Base-by-base conservation (phyloP, 2,329 filamentous ascomycete genomes). In the Rhinocladiella mackenziei region DNA sequence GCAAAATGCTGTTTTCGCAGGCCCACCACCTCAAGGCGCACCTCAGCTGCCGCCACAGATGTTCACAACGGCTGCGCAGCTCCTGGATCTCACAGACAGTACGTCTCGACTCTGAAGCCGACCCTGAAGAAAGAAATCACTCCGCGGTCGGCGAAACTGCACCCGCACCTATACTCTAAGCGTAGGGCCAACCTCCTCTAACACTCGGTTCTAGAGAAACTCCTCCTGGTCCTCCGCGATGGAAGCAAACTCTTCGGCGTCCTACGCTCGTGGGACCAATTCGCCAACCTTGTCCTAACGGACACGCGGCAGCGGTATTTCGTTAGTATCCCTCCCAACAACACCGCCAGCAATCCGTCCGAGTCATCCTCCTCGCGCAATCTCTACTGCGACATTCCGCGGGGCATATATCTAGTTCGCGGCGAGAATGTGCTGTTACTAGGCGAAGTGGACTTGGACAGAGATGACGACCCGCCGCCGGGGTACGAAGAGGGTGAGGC, bases 31-130 rank as follows among this genome's bases (percentile, higher is more conserved):
- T 14, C 62, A 65, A 33, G 69, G 68, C 3, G 65, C 67, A 11
- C 70, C 71, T 15, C 71, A 74, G 55, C 60, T 74, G 43, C 71
- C 71, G 10, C 89, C 89, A 48, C 91, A 98, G 73, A 96, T 97
- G 84, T 98, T 98, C 71, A 94, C 92, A 13, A 98, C 92, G 22
- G 92, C 92, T 22, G 89, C 92, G 42, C 92, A 97, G 72, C 74
- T 98, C 47, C 74, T 98, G 47, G 92, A 98, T 65, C 76, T 98
- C 60, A 97, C 92, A 59, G 92, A 98, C 72, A 98, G 91, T 97
- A 80, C 73, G 86, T 17, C 22, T 18, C 9, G 10, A 30, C 15
- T 26, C 23, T 7, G 28, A 20, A 15, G 11, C 17, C 29, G 14
- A 8, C 15, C 29, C n/a, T 18, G 8, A 1, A 2, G 10, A 11